These are phyloP conservation scores for Ceratobasidium sp. DNA, from an alignment of 1,284 basidiomycete genomes.

Conservation along the genomic window DNA sequence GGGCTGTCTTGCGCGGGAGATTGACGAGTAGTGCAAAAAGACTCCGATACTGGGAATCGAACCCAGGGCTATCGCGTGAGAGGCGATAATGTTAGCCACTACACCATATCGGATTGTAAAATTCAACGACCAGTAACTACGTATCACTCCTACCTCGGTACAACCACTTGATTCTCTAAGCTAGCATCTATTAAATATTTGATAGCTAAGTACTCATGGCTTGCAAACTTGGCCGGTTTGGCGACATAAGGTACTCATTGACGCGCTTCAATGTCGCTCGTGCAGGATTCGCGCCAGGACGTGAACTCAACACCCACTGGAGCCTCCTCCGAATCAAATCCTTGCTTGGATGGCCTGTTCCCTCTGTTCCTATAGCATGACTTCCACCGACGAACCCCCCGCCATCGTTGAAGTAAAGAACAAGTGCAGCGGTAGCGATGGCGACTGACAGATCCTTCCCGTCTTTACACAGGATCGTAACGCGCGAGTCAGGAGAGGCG, in stretches of 20 bases:
- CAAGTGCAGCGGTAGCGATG: constrained; percentile 67
- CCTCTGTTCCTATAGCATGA: no score
- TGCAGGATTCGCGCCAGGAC: constrained; percentile 78
- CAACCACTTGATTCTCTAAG: no score
- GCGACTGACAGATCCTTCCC: constrained; percentile 74
- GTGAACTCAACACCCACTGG: constrained; percentile 81
- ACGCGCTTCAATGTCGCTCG: constrained; percentile 79
- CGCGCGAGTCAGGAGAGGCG: constrained; percentile 50
- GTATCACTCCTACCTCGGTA: neutral
- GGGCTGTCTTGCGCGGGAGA: no score
- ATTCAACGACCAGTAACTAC: neutral
- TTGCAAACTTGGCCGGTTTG: constrained; percentile 66
- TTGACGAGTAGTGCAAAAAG: no score
- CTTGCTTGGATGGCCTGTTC: constrained; percentile 59
- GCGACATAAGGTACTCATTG: constrained; percentile 73
- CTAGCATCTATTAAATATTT: neutral
- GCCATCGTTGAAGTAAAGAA: constrained; percentile 66
- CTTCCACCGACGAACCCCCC: constrained; percentile 59
- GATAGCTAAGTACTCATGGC: constrained; percentile 50
- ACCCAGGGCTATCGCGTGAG: no score
- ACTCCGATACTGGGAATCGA: constrained; percentile 44
- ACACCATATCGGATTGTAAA: constrained; percentile 36
- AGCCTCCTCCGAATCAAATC: constrained; percentile 70
- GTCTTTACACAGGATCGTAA: constrained; percentile 67
- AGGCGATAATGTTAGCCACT: constrained; percentile 45